Conservation (phyloP, 495 filamentous ascomycete genomes). For the Aspergillus saccharolyticus region DNA sequence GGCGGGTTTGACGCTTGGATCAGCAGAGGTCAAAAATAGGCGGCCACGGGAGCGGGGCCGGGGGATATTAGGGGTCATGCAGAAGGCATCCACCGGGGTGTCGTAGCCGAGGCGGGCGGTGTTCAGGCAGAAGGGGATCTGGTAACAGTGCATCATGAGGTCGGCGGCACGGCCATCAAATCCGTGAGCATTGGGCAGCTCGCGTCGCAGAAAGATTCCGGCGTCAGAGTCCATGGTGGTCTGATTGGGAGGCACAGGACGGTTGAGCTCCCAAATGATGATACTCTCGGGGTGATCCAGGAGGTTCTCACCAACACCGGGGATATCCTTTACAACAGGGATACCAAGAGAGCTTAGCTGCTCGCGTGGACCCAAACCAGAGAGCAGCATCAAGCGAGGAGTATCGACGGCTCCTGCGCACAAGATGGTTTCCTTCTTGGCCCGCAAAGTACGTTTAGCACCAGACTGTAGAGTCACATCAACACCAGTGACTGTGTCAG, state of each 20-base stretch:
- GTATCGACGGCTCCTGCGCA: constrained; percentile 77
- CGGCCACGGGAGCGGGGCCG: constrained; percentile 70
- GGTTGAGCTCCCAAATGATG: constrained; percentile 81
- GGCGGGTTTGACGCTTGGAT: constrained; percentile 70
- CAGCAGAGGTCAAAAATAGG: constrained; percentile 64
- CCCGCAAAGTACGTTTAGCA: constrained; percentile 50
- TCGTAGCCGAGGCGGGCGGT: constrained; percentile 70
- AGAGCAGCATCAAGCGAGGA: constrained; percentile 66
- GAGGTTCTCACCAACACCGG: constrained; percentile 76
- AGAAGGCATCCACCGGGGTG: constrained; percentile 70
- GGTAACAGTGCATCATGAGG: constrained; percentile 90
- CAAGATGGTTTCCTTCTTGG: constrained; percentile 68
- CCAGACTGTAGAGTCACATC: constrained; percentile 62
- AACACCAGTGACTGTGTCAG: constrained; percentile 59
- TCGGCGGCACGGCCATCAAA: constrained; percentile 66
- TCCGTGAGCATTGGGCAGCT: constrained; percentile 57
- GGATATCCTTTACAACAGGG: constrained; percentile 63
- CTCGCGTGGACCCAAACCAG: constrained; percentile 65
- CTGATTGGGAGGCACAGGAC: constrained; percentile 66
- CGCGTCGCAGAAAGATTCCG: constrained; percentile 75
- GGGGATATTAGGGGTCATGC: constrained; percentile 89
- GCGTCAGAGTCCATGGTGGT: constrained; percentile 85
- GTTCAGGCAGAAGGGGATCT: constrained; percentile 76
- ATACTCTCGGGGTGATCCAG: constrained; percentile 73
- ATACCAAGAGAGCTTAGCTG: constrained; percentile 64